Evolutionary conservation across 768 basidiomycete species (phyloP), one percentile per base, ranked within the genome.

Genomic region (Pulveroboletus frians): DNA sequence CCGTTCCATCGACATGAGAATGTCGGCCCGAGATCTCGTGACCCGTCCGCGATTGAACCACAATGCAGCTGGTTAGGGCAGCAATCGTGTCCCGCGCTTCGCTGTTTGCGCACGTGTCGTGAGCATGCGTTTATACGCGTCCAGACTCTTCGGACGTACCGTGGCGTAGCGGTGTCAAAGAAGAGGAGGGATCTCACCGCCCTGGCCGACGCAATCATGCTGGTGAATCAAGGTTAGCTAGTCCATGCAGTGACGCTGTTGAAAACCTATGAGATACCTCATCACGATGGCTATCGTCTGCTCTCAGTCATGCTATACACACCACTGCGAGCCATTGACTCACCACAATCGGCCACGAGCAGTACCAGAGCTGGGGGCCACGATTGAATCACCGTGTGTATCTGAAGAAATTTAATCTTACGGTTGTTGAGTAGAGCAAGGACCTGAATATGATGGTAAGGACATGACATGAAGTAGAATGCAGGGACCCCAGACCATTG

Each of bases 51-150:
- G 32, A 23, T 1, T 29, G 46, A 6, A 55, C 15, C 15, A 9
- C 32, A 9, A 60, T 52, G 0, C 58, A 51, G 4, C 55, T 58
- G 7, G 59, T 54, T 2, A 61, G 34, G 5, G 37, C 39, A 9
- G 40, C 6, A 35, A 36, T 8, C 9, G 10, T 38, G n/a, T 51
- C 41, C 26, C 7, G 3, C 10, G 15, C 6, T 9, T 37, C 23
- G 9, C 51, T 57, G 26, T 32, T 46, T 9, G n/a, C 17, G 29
- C 2, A 13, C n/a, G 41, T 6, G 5, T 26, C 23, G 23, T 26
- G 23, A 26, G 23, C 23, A 11, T 60, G 40, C 61, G 55, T 11
- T 2, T 26, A 14, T 39, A 9, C 5, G 1, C 0, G 27, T 10
- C 10, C 5, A 17, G 8, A 14, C 15, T 2, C 11, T 2, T 17